phyloP scores from a whole-genome alignment of 768 basidiomycete genomes.

The Cystobasidium ongulense region DNA sequence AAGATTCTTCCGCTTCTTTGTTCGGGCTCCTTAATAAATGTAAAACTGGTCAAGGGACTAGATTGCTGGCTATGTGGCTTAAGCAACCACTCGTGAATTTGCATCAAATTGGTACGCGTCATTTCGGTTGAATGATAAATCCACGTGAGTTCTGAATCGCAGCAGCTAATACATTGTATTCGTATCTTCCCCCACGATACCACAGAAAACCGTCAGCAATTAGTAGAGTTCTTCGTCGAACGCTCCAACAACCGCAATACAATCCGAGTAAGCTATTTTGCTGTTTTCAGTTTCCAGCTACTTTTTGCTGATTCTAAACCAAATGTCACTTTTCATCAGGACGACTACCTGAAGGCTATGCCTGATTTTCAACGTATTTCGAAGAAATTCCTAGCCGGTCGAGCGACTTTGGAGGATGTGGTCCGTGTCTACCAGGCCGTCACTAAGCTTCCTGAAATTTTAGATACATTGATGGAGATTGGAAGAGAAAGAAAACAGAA shows the following conservation, averaged over 20 bases:
- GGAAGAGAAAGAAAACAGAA: conserved; percentile 49
- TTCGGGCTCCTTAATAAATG: conserved; percentile 87
- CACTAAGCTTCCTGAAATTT: conserved; percentile 66
- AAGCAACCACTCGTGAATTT: conserved; percentile 91
- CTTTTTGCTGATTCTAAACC: neutral
- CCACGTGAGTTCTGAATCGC: neutral
- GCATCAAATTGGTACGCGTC: conserved; percentile 73
- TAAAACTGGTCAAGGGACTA: conserved; percentile 87
- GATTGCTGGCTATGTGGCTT: conserved; percentile 80
- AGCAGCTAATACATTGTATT: neutral
- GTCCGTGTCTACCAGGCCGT: conserved; percentile 92
- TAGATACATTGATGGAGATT: conserved; percentile 55
- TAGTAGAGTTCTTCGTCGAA: conserved; percentile 79
- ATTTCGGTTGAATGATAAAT: neutral
- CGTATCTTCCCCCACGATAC: neutral
- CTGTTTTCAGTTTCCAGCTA: neutral
- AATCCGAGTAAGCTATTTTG: neutral
- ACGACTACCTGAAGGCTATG: conserved; percentile 79
- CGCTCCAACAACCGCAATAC: conserved; percentile 49
- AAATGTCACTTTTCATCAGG: conserved; percentile 48
- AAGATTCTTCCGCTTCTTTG: conserved; percentile 50
- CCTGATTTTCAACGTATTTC: conserved; percentile 86
- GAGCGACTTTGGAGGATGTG: conserved; percentile 83
- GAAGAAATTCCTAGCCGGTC: conserved; percentile 78
- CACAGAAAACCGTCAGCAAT: conserved; percentile 70